Evolutionary conservation across 208 protist species (phyloP).

Genomic region (Porcisia hertigi): DNA sequence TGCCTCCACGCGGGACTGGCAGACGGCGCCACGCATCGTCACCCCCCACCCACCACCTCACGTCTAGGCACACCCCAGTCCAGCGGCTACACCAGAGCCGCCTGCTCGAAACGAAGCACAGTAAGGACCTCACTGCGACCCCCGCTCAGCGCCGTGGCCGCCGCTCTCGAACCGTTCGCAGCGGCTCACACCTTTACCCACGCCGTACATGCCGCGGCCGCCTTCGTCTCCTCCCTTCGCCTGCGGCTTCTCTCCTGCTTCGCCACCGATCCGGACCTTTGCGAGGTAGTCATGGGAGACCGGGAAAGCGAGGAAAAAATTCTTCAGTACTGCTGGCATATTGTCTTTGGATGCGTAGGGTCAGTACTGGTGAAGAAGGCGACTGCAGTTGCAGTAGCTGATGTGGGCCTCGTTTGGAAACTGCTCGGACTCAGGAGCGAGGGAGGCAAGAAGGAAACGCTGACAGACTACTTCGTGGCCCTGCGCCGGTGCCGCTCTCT

Average conservation of each 20-base stretch:
- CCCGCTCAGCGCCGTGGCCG: slow-evolving; percentile 17
- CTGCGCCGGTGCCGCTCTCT: slow-evolving; percentile 24
- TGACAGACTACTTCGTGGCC: slow-evolving; percentile 21
- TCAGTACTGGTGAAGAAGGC: slow-evolving; percentile 51
- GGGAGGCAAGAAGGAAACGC: slow-evolving; percentile 14
- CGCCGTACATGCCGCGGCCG: slow-evolving; percentile 49
- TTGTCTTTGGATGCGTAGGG: slow-evolving; percentile 42
- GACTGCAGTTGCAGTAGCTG: slow-evolving; percentile 31
- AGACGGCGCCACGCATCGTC: slow-evolving; percentile 18
- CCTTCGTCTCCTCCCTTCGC: slow-evolving; percentile 69
- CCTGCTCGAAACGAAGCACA: background rate
- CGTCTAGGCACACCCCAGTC: background rate
- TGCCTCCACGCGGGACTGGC: slow-evolving; percentile 26
- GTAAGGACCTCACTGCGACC: background rate
- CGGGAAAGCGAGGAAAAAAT: slow-evolving; percentile 28
- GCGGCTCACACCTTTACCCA: slow-evolving; percentile 34
- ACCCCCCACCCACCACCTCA: background rate
- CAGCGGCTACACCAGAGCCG: background rate
- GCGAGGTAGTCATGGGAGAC: slow-evolving; percentile 32
- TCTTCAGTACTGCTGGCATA: slow-evolving; percentile 50
- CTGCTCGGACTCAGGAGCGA: slow-evolving; percentile 22
- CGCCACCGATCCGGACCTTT: slow-evolving; percentile 45
- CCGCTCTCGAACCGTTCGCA: slow-evolving; percentile 25
- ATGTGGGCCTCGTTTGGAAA: slow-evolving; percentile 27
- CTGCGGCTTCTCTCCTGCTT: slow-evolving; percentile 63